Base-by-base conservation (phyloP, 495 filamentous ascomycete species). In the Aspergillus nidulans region DNA sequence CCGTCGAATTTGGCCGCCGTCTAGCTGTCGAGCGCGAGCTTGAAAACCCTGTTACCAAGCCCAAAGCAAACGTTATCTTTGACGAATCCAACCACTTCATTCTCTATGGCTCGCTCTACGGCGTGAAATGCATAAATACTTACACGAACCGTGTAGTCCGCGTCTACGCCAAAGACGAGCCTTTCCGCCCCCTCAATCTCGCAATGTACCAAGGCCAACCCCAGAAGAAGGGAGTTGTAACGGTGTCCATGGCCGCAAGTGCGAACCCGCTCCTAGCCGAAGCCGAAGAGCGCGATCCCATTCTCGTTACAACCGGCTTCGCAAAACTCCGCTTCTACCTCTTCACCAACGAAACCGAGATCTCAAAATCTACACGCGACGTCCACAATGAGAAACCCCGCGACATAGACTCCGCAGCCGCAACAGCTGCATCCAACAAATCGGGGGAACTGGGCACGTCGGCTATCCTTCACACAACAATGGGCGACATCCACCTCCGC, bases 81-180 rank as follows among this genome's bases (percentile, higher is more conserved):
- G 94, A 99, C 66, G 94, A 99, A 66, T 96, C 91, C 1, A 90
- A 92, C 15, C 81, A 97, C 66, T 97, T 97, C 71, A 83, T 99
- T 57, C 73, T 97, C 28, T 99, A 95, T 63, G 95, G 94, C 42
- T 96, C 91, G 10, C 82, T 97, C 25, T 75, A 92, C 39, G 94
- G 95, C 19, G 81, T 88, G 61, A 97, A 97, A 68, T 90, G 96
- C 34, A 78, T 99, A 65, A 99, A 99, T 70, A 96, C 88, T 1
- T 85, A 89, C 65, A 95, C 94, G 20, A 97, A 97, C 72, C 81
- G 87, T 32, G 84, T 96, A 2, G 85, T 96, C 44, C 91, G 90
- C 61, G 77, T 91, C 2, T 96, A 91, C 71, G 92, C 86, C 28
- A 85, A 84, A 54, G 95, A 97, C 45, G 94, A 99, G 58, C 83